phyloP scores from a whole-genome alignment of 2,329 filamentous ascomycete species.

The Pseudopithomyces maydicus region DNA sequence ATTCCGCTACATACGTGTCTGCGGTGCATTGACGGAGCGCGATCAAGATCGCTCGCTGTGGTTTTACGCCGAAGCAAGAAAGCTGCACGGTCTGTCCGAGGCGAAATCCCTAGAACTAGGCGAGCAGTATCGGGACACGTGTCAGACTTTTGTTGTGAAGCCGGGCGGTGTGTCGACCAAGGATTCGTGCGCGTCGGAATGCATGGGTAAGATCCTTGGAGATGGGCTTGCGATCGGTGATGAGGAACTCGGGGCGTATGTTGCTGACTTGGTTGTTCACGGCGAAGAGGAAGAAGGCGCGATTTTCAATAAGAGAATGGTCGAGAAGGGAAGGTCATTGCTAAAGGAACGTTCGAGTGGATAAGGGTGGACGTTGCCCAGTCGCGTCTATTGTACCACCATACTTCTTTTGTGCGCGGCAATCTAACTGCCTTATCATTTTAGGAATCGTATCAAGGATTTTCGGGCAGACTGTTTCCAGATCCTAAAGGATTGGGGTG shows the following conservation, averaged over 20 bases:
- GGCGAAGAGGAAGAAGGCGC: conserved; percentile 13
- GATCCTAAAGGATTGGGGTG: too few relatives aligned
- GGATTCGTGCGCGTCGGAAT: not conserved
- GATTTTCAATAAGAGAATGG: conserved; percentile 12
- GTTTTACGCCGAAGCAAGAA: conserved; percentile 15
- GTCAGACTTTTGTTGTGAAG: conserved; percentile 20
- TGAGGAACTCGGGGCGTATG: conserved; percentile 21
- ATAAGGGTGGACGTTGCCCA: not conserved
- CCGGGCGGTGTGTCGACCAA: conserved; percentile 19
- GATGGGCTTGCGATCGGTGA: conserved; percentile 13
- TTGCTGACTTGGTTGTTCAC: conserved; percentile 18
- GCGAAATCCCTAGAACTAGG: conserved; percentile 17
- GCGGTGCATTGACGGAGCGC: conserved; percentile 20
- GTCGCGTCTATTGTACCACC: too few relatives aligned
- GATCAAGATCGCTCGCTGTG: conserved; percentile 18
- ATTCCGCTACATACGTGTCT: conserved; percentile 19
- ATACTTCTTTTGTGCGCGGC: too few relatives aligned
- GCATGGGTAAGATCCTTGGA: not conserved
- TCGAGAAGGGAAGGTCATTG: conserved; percentile 5
- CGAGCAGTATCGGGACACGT: conserved; percentile 10
- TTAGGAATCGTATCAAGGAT: too few relatives aligned
- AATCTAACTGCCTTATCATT: too few relatives aligned
- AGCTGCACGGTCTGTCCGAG: conserved; percentile 21
- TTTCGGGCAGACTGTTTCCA: too few relatives aligned
- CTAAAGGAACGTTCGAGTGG: not conserved